A percentile compares a stretch with the other conserved stretches of the same genome.
phyloP scores from a whole-genome alignment of 306 rosid species.

The Citrullus amarus region DNA sequence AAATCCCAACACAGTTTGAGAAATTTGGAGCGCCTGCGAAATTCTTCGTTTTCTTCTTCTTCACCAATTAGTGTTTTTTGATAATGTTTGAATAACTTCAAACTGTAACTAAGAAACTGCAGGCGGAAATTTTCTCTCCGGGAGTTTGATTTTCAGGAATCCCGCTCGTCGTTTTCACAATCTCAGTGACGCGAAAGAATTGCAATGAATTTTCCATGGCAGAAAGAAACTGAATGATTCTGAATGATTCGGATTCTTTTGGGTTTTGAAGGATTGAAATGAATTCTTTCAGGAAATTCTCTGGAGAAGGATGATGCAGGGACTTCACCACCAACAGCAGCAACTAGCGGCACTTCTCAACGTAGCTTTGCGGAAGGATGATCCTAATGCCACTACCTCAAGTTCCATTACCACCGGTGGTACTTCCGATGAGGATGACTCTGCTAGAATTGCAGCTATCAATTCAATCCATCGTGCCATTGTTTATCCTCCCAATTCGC shows the following conservation, averaged over 20 bases:
- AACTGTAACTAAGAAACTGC: neutral
- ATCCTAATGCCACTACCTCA: slow-evolving; percentile 25
- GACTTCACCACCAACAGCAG: slow-evolving; percentile 74
- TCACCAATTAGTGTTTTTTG: neutral
- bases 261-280: neutral
- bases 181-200: neutral
- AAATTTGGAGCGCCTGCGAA: neutral
- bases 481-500: slow-evolving; percentile 69
- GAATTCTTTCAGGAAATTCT: neutral
- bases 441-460: slow-evolving; percentile 62
- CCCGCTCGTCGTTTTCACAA: neutral
- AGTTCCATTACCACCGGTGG: slow-evolving; percentile 13
- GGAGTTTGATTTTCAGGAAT: neutral
- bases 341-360: slow-evolving; percentile 80
- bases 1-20: neutral
- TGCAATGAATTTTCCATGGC: neutral
- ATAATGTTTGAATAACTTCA: neutral
- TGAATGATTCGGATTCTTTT: neutral
- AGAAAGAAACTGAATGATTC: neutral
- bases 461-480: slow-evolving; percentile 79
- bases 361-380: slow-evolving; percentile 61
- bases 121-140: neutral
- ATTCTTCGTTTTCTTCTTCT: neutral
- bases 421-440: slow-evolving; percentile 32
- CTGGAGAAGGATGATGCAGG: slow-evolving; percentile 45